phyloP scores from a whole-genome alignment of 2,329 filamentous ascomycete genomes.

The Alternaria panax region DNA sequence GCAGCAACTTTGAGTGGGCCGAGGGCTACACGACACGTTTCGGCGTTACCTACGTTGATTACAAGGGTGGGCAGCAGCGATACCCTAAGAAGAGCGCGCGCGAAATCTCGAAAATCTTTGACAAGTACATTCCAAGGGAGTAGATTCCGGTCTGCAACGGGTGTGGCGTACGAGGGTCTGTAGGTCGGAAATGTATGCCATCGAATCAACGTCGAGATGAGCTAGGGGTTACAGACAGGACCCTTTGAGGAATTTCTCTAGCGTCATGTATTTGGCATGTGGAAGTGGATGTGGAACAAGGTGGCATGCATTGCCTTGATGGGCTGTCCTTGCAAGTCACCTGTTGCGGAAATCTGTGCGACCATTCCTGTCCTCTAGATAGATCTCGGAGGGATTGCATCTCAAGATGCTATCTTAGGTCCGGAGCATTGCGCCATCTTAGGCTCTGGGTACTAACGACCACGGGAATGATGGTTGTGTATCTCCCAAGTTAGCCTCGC shows the following conservation, averaged over 20 bases:
- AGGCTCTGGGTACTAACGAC: constrained; percentile 9
- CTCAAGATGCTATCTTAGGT: constrained; percentile 8
- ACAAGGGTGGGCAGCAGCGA: constrained; percentile 78
- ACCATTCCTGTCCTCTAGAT: not conserved
- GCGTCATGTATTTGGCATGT: constrained; percentile 16
- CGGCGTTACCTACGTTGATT: constrained; percentile 84
- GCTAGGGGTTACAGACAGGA: constrained; percentile 4
- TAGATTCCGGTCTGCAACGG: constrained; percentile 30
- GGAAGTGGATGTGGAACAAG: constrained; percentile 2
- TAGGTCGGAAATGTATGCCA: constrained; percentile 15
- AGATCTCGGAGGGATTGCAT: constrained; percentile 6
- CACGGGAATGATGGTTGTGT: constrained; percentile 7
- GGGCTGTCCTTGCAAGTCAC: not conserved
- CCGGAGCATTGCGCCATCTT: constrained; percentile 24
- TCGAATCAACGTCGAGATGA: constrained; percentile 9
- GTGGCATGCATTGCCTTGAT: constrained; percentile 3
- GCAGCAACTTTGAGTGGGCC: constrained; percentile 86
- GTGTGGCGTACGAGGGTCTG: constrained; percentile 24
- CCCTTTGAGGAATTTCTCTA: constrained; percentile 35
- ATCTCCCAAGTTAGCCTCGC: constrained; percentile 17
- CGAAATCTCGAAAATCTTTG: constrained; percentile 74
- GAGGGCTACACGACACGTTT: constrained; percentile 89
- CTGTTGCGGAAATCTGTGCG: constrained; percentile 8
- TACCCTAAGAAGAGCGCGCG: constrained; percentile 84
- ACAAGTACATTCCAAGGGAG: constrained; percentile 71